Evolutionary conservation across 2,329 filamentous ascomycete species (phyloP), one percentile per base, ranked within the genome.

Genomic region (Ophiostoma australiae): DNA sequence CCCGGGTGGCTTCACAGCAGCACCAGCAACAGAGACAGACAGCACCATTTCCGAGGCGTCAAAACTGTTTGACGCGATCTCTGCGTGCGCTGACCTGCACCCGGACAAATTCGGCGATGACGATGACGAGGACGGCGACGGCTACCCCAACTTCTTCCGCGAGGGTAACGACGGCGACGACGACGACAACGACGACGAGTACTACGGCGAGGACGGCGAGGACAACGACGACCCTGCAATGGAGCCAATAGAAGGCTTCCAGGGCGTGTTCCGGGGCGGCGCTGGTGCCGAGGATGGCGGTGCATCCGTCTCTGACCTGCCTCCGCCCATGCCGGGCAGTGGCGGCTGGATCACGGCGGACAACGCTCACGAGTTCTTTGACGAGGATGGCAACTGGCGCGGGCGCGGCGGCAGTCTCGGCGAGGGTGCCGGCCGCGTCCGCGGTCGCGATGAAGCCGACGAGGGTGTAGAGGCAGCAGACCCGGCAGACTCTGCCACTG

Each of bases 281-380:
- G 44, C 52, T 20, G 75, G 75, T 20, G 35, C 48, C 17, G 44
- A 58, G 4, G 52, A 39, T 10, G 80, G 82, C 48, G 87, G 85
- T 0, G 80, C 82, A 70, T 15, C 68, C 2, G 73, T 76, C 48
- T 85, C 85, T 0, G 85, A 83, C 1, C 77, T 90, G 33, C 88
- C 88, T n/a, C 87, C 88, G 1, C 86, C 89, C 0, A 86, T 91
- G 79, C 90, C 91, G 0, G 91, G 91, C 1, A 92, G 90, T 68
- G 87, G 87, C 0, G 91, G 91, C 0, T 94, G 91, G 91, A 93
- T 98, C 77, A 98, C 94, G 20, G 91, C 92, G 10, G 94, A 97
- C 71, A 98, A 97, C 76, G 89, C 97, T 78, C 84, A 90, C 74
- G 87, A 97, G 75, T 97, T 89, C 77, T 91, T 95, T 79, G 91